These are phyloP conservation scores for Ophiostoma perfectum DNA, from an alignment of 2,329 filamentous ascomycete genomes.

Conservation along the genomic window DNA sequence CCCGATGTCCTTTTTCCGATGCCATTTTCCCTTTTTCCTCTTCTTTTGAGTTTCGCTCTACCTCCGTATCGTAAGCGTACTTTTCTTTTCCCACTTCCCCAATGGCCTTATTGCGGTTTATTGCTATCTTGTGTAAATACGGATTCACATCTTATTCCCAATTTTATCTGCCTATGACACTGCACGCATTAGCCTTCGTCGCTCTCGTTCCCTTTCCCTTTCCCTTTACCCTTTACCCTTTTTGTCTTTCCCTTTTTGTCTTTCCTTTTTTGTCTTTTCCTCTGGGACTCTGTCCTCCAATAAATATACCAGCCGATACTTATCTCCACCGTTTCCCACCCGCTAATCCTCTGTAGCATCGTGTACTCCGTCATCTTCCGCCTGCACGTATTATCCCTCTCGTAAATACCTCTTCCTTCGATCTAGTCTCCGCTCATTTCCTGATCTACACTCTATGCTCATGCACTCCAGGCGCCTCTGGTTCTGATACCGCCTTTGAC, in stretches of 20 bases:
- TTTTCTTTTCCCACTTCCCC: too few species aligned
- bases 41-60: neutral
- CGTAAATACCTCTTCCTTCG: too few species aligned
- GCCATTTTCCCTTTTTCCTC: neutral
- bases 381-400: slow-evolving; percentile 6
- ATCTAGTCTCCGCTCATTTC: neutral
- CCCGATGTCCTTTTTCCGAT: too few species aligned
- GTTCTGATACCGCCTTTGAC: too few species aligned
- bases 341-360: slow-evolving; percentile 6
- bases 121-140: too few species aligned
- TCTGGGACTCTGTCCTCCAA: neutral
- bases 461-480: too few species aligned
- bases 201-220: neutral
- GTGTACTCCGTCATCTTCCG: slow-evolving; percentile 10
- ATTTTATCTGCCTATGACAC: neutral
- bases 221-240: neutral
- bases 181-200: neutral
- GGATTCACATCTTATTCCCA: neutral
- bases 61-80: too few species aligned
- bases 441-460: neutral
- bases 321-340: neutral
- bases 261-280: neutral
- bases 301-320: neutral
- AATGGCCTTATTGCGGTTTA: neutral
- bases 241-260: neutral